Conservation (phyloP, 805 yeast genomes). For the Starmera dryadoides region DNA sequence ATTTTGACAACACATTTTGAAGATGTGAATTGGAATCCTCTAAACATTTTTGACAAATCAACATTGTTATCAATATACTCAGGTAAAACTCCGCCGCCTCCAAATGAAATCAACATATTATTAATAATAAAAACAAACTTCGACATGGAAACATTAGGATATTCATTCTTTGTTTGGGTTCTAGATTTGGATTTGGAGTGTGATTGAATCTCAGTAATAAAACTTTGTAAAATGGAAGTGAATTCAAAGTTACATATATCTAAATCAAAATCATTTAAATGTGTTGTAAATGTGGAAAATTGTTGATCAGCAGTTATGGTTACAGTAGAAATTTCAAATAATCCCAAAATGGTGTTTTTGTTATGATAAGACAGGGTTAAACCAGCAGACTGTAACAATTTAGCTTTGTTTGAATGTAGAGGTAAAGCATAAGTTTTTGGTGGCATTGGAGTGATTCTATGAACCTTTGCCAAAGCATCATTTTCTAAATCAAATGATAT, state of each 20-base stretch:
- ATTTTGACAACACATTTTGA: not conserved
- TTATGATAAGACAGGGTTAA: not conserved
- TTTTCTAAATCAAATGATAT: not conserved
- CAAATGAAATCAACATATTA: not conserved
- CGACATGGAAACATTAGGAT: not conserved
- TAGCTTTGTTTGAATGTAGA: not conserved
- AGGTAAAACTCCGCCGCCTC: not conserved
- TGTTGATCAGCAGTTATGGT: not conserved
- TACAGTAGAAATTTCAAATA: not conserved
- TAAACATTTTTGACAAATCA: not conserved
- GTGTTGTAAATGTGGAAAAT: not conserved
- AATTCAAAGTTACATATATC: not conserved
- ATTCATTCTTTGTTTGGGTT: not conserved
- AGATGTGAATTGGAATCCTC: conserved; percentile 1
- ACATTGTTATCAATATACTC: not conserved
- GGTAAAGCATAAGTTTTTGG: not conserved
- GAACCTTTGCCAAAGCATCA: not conserved
- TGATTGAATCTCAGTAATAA: too few species aligned
- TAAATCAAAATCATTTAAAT: conserved; percentile 1
- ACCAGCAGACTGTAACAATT: not conserved
- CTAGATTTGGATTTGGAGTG: too few species aligned
- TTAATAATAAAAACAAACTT: not conserved
- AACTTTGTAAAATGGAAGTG: not conserved
- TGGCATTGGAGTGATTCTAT: not conserved
- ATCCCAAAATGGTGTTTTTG: not conserved